Evolutionary conservation across 2,329 filamentous ascomycete genomes (phyloP), one percentile per base, ranked within the genome.

Genomic region (Tolypocladium sp.): DNA sequence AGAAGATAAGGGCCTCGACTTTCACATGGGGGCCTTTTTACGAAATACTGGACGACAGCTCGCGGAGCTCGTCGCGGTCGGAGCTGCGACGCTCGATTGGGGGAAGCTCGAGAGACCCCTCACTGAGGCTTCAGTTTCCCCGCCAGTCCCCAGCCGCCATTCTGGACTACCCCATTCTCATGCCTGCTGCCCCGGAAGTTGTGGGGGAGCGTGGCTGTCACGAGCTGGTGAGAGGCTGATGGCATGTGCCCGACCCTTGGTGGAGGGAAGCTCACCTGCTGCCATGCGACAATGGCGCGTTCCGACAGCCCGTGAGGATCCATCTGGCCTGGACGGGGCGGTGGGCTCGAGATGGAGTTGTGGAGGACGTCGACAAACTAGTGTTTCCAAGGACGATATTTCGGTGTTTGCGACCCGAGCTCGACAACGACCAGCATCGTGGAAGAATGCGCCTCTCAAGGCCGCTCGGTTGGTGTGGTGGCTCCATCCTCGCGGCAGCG

Each of bases 351-450:
- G 27, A 53, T 20, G 49, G 49, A 30, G 51, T 2, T 37, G 51
- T 54, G 51, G 52, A 46, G 20, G 37, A n/a, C 42, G 40, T 17
- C 30, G 40, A 51, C 35, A 20, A 37, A 25, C 51, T 41, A 53
- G 38, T 44, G 51, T 56, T 42, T 53, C 35, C 57, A 27, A 22
- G 17, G n/a, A 52, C 56, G 27, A 56, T 25, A 58, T 56, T 40
- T 60, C 56, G 59, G 59, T 51, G 22, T 51, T 57, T 51, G 17
- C 40, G 52, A 52, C 52, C 58, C 59, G 56, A 60, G 58, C 49
- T 58, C 52, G 44, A 51, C 54, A 55, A 57, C 57, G 25, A 13
- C 53, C 25, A n/a, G n/a, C 33, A 35, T 12, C 8, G 33, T 10
- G 33, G 33, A 35, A 35, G 33, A 7, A 33, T 33, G 30, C 30